A percentile compares a stretch with the other conserved stretches of the same genome.
phyloP scores from a whole-genome alignment of 257 asterid species.

The Nicotiana paniculata region DNA sequence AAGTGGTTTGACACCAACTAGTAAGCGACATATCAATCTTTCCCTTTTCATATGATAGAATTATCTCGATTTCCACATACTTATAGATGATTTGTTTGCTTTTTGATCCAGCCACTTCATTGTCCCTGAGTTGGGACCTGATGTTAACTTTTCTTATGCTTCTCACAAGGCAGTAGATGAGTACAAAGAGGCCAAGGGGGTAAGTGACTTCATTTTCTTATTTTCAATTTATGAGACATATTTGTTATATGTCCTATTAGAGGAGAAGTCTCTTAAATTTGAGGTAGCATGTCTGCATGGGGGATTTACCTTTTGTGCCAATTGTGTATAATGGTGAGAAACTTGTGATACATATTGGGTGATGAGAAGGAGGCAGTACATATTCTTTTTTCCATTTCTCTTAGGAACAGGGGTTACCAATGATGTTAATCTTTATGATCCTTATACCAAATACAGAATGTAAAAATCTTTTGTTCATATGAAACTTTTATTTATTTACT shows the following conservation, averaged over 20 bases:
- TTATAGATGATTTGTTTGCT: neutral
- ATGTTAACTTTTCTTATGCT: constrained; percentile 73
- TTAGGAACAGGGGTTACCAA: neutral
- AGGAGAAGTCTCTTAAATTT: neutral
- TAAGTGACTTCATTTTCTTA: constrained; percentile 23
- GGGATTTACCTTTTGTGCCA: neutral
- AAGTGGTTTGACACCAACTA: constrained; percentile 99
- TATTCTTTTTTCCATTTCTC: neutral
- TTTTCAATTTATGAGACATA: neutral
- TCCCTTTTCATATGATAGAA: neutral
- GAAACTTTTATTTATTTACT: neutral
- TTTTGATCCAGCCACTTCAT: constrained; percentile 68
- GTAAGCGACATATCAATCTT: constrained; percentile 36
- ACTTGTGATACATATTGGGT: neutral
- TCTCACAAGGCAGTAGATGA: constrained; percentile 90
- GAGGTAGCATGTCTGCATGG: neutral
- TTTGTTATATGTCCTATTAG: neutral
- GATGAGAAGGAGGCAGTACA: neutral
- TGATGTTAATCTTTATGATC: constrained; percentile 10
- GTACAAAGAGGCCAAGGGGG: constrained; percentile 89
- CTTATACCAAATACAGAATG: neutral
- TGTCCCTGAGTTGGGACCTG: constrained; percentile 93
- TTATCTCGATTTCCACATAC: neutral
- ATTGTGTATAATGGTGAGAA: too few relatives aligned
- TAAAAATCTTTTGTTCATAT: neutral